Evolutionary conservation across 148 eudicot genomes (phyloP).

Genomic region (Fagopyrum esculentum): DNA sequence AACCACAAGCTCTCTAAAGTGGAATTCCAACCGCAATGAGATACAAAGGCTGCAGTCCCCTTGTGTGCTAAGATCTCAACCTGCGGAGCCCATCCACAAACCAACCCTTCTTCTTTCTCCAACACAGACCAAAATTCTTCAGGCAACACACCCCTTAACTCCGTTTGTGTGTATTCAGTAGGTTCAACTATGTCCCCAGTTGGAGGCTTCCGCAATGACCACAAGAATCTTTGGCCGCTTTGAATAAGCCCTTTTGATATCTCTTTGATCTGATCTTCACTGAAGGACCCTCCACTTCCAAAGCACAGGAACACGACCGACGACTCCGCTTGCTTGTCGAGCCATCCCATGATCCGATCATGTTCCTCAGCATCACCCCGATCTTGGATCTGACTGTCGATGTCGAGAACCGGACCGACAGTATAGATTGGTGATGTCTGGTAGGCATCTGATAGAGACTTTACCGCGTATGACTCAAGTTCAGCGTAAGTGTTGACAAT

Average conservation of each 20-base stretch:
- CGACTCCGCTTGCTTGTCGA: conserved; percentile 7
- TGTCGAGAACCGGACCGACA: conserved; percentile 18
- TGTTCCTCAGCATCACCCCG: neutral
- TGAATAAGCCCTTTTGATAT: conserved; percentile 16
- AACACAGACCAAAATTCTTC: too few relatives aligned
- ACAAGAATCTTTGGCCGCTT: conserved; percentile 19
- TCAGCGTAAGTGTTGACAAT: conserved; percentile 14
- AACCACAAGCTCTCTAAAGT: conserved; percentile 19
- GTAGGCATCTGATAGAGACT: neutral
- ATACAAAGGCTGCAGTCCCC: conserved; percentile 9
- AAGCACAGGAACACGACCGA: conserved; percentile 24
- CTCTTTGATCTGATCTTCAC: conserved; percentile 17
- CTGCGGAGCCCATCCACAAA: conserved; percentile 24
- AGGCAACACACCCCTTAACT: too few relatives aligned
- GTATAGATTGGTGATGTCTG: conserved; percentile 14
- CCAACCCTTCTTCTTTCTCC: conserved; percentile 12
- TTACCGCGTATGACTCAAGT: conserved; percentile 14
- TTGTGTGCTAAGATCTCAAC: conserved; percentile 10
- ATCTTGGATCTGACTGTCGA: neutral
- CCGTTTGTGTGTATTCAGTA: neutral
- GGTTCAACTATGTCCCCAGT: neutral
- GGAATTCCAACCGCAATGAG: conserved; percentile 24
- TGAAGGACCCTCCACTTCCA: conserved; percentile 17
- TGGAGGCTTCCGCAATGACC: conserved; percentile 20
- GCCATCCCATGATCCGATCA: conserved; percentile 15